phyloP scores from a whole-genome alignment of 768 basidiomycete species.

The Leccinum subtestaceum region DNA sequence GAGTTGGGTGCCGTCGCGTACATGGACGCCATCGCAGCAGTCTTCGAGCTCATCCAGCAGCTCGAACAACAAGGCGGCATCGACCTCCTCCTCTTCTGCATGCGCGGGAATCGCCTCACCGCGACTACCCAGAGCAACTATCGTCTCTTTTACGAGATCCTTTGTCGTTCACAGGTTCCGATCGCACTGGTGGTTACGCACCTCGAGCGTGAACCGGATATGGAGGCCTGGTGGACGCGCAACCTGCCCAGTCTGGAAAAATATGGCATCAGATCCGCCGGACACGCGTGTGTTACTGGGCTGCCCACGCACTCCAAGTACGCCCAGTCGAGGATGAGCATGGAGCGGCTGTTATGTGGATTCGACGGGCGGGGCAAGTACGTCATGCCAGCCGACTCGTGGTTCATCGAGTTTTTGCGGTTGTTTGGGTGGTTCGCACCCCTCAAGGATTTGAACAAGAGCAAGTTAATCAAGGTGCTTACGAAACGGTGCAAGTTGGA shows the following conservation, averaged over 20 bases:
- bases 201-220: conserved; percentile 34
- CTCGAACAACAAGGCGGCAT: conserved; percentile 33
- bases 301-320: conserved; percentile 20
- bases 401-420: conserved; percentile 23
- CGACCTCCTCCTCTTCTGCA: conserved; percentile 30
- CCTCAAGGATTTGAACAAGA: conserved; percentile 15
- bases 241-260: conserved; percentile 22
- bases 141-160: too few species aligned
- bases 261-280: conserved; percentile 21
- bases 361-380: conserved; percentile 18
- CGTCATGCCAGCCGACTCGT: conserved; percentile 22
- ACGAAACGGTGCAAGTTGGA: conserved; percentile 27
- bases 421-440: conserved; percentile 17
- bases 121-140: too few species aligned
- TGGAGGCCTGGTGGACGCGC: conserved; percentile 35
- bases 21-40: conserved; percentile 27
- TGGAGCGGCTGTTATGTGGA: conserved; percentile 14
- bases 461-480: conserved; percentile 14
- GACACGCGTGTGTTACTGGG: conserved; percentile 34
- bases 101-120: too few species aligned
- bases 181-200: conserved; percentile 12
- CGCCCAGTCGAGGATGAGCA: conserved; percentile 10
- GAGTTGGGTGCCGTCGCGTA: conserved; percentile 20
- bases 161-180: too few species aligned
- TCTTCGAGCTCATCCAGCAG: conserved; percentile 32